Base-by-base conservation (phyloP, 2,329 filamentous ascomycete genomes). In the Talaromyces piceae region DNA sequence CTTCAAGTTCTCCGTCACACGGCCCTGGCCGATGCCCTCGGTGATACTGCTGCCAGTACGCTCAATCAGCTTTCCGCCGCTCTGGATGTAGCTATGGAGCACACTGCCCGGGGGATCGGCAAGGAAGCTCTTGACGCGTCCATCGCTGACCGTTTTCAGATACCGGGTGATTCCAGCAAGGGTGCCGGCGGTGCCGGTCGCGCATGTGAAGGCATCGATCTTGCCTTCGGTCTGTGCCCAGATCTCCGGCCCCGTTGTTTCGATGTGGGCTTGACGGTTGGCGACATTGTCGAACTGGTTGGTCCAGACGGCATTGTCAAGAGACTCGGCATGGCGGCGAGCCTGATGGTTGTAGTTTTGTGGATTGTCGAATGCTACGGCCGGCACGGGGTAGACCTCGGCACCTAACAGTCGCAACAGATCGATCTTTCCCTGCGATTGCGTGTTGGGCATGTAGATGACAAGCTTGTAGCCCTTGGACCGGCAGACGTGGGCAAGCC, bases 391-490 rank as follows among this genome's bases (percentile, higher is more conserved):
- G 73, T 95, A 87, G 28, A 98, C 93, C 71, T 97, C 91, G 23
- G 93, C 93, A 58, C 93, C 93, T 8, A 98, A 80, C 30, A 97
- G 77, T 7, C 91, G 81, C 57, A 98, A 77, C 49, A 98, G 79
- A 69, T 97, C 93, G 66, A 98, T 88, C 77, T 98, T 98, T 67
- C 91, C 93, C 73, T 95, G 91, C 18, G 91, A 95, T 74, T 97
- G 93, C 45, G 91, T 97, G 77, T 98, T 87, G 62, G 93, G 93
- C 93, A 98, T 97, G 82, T 97, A 98, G 67, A 98, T 98, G 66
- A 97, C 91, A 47, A 95, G 83, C 67, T 86, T 86, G 79, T 98
- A 97, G 37, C 91, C 93, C 62, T 86, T 86, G 31, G 86, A 88
- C 54, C 91, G 83, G 74, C 93, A 97, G 51, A 98, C 93, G 73